A percentile compares a stretch with the other conserved stretches of the same genome.
phyloP scores from a whole-genome alignment of 306 rosid genomes.

The Macrotyloma uniflorum region DNA sequence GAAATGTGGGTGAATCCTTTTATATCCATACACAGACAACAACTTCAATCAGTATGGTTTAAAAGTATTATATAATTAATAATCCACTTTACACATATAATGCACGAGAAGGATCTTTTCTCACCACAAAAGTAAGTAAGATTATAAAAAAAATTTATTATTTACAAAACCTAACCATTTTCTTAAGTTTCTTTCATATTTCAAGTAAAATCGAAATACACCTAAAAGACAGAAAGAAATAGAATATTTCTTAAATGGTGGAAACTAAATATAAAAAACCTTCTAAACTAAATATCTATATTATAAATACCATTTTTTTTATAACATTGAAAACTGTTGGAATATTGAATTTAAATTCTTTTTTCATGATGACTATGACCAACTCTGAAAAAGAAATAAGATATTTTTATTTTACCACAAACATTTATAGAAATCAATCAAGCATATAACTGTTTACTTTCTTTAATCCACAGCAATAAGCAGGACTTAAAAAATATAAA shows the following conservation, averaged over 20 bases:
- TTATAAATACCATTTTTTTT: not conserved
- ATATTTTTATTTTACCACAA: not conserved
- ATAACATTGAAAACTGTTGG: not conserved
- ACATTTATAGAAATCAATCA: not conserved
- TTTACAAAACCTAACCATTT: not conserved
- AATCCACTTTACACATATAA: not conserved
- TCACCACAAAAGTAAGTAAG: not conserved
- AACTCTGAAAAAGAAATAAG: not conserved
- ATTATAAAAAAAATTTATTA: not conserved
- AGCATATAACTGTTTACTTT: conserved; percentile 21
- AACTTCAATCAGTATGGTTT: not conserved
- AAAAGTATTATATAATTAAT: not conserved
- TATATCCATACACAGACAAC: conserved; percentile 12
- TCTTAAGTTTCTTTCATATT: not conserved
- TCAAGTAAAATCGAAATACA: not conserved
- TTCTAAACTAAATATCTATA: not conserved
- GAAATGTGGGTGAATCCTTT: not conserved
- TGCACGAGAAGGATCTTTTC: too few species aligned
- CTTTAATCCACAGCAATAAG: not conserved
- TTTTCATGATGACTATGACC: not conserved
- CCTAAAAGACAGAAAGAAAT: not conserved
- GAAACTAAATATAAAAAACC: not conserved
- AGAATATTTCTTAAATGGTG: not conserved
- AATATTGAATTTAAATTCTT: not conserved
- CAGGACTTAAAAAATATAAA: conserved; percentile 8